Evolutionary conservation across 345 rosid species (phyloP).

Genomic region (Laguncularia racemosa): DNA sequence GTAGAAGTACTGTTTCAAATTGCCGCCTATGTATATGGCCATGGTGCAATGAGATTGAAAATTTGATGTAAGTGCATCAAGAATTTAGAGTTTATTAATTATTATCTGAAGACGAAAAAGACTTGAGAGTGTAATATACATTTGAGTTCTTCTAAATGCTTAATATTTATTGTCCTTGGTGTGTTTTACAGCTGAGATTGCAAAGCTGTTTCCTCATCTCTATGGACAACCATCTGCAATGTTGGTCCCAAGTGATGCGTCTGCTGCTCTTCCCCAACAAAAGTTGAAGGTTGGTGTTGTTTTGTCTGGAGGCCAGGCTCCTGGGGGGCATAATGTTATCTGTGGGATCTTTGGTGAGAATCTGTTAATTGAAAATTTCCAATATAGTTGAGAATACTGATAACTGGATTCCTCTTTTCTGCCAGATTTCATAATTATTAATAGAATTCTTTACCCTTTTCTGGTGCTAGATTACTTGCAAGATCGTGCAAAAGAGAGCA

Average conservation of each 20-base stretch:
- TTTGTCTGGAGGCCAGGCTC: constrained; percentile 97
- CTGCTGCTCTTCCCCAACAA: constrained; percentile 25
- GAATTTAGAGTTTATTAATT: too few species aligned
- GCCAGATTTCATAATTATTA: too few species aligned
- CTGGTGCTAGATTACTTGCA: constrained; percentile 67
- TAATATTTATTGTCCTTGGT: constrained; percentile 1
- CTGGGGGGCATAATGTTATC: constrained; percentile 98
- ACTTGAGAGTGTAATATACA: too few species aligned
- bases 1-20: too few species aligned
- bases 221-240: constrained; percentile 82
- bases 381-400: too few species aligned
- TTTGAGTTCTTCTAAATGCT: background rate
- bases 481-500: constrained; percentile 67
- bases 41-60: too few species aligned
- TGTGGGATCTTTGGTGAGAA: constrained; percentile 78
- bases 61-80: too few species aligned
- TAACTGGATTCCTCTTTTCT: too few species aligned
- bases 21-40: too few species aligned
- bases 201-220: constrained; percentile 78
- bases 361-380: background rate
- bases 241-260: constrained; percentile 38
- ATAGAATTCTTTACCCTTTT: background rate
- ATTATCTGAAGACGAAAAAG: too few species aligned
- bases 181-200: constrained; percentile 58
- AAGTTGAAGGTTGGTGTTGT: constrained; percentile 90